Conservation (phyloP, 1,284 basidiomycete genomes). For the Porphyrellus sp. region DNA sequence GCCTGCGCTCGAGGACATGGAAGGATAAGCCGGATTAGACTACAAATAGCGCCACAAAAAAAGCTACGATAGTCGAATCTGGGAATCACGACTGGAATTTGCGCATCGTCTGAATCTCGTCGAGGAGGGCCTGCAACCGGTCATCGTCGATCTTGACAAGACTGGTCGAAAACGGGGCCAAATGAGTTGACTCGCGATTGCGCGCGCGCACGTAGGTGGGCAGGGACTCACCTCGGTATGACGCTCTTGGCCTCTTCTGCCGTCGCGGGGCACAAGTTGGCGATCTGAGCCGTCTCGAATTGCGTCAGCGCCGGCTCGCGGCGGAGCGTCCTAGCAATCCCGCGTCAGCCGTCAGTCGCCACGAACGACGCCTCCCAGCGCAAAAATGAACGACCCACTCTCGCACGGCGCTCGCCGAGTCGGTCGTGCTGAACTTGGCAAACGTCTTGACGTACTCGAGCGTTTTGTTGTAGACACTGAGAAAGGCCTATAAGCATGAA, state of each 20-base stretch:
- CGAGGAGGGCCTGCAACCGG: constrained; percentile 72
- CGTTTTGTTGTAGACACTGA: constrained; percentile 85
- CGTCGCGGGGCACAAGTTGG: constrained; percentile 83
- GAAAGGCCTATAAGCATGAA: not conserved
- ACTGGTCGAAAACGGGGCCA: constrained; percentile 40
- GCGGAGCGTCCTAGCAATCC: constrained; percentile 51
- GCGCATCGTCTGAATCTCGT: constrained; percentile 86
- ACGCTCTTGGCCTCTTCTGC: constrained; percentile 91
- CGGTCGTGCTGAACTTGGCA: constrained; percentile 84
- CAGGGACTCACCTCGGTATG: constrained; percentile 77
- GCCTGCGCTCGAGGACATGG: constrained; percentile 62
- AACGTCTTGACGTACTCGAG: constrained; percentile 90
- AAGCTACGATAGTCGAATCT: constrained; percentile 1
- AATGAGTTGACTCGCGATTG: not conserved
- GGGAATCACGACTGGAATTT: constrained; percentile 71
- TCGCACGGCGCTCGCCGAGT: constrained; percentile 84
- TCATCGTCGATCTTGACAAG: constrained; percentile 87
- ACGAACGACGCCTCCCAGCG: not conserved
- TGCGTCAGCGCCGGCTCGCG: constrained; percentile 77
- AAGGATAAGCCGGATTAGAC: constrained; percentile 39
- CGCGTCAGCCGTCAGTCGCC: not conserved
- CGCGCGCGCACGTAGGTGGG: too few species aligned
- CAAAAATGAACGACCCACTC: constrained; percentile 47
- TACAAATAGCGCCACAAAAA: constrained; percentile 8
- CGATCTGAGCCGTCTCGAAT: constrained; percentile 91